Evolutionary conservation across 306 rosid genomes (phyloP).

Genomic region (Geum urbanum): DNA sequence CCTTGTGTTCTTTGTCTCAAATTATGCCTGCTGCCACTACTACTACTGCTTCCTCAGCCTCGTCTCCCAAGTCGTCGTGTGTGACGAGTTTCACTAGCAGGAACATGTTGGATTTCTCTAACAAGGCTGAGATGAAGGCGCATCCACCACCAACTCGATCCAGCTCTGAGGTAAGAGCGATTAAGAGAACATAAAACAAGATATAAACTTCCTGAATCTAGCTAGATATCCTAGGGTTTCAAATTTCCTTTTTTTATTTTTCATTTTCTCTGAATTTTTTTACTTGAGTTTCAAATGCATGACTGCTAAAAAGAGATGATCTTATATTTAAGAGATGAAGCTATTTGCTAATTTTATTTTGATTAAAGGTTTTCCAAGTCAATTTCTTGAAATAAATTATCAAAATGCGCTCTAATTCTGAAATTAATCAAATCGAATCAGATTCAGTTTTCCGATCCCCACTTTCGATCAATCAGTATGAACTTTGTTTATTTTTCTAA

Average conservation of each 20-base stretch:
- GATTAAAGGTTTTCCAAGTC: not conserved
- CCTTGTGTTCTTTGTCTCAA: slow-evolving; percentile 47
- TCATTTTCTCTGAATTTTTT: too few relatives aligned
- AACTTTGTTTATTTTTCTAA: not conserved
- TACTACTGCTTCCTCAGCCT: slow-evolving; percentile 16
- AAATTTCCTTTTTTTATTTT: not conserved
- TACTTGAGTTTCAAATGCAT: not conserved
- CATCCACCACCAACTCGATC: slow-evolving; percentile 62
- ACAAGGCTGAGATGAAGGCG: slow-evolving; percentile 36
- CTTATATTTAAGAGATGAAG: not conserved
- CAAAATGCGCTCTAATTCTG: not conserved
- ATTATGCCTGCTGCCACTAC: slow-evolving; percentile 27
- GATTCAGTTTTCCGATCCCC: not conserved
- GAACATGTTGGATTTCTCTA: slow-evolving; percentile 83
- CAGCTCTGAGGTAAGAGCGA: slow-evolving; percentile 56
- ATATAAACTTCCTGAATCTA: not conserved
- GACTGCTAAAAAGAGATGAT: not conserved
- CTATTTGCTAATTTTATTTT: not conserved
- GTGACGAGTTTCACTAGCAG: slow-evolving; percentile 61
- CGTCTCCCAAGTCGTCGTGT: slow-evolving; percentile 72
- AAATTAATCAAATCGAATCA: slow-evolving; percentile 3
- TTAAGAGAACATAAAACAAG: not conserved
- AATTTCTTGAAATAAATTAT: not conserved
- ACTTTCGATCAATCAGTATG: not conserved
- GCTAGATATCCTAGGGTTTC: slow-evolving; percentile 5